Conservation (phyloP, 768 basidiomycete genomes). For the Suillus ampliporus region DNA sequence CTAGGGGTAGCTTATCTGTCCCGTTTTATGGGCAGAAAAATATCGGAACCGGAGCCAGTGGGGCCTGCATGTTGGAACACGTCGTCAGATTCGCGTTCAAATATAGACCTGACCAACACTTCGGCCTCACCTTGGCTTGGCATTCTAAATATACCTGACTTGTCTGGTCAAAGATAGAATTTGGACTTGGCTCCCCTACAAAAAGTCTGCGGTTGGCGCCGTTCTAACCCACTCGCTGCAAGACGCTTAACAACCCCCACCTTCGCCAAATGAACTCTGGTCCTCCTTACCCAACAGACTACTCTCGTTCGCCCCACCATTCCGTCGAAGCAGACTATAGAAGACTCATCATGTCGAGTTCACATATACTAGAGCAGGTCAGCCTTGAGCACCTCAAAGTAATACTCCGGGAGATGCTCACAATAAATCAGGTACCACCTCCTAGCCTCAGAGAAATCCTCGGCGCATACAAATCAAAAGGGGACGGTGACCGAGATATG, state of each 20-base stretch:
- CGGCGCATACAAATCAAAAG: conserved; percentile 80
- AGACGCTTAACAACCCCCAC: conserved; percentile 23
- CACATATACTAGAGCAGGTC: conserved; percentile 55
- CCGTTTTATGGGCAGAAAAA: neutral
- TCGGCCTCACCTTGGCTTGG: conserved; percentile 49
- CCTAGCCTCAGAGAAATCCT: conserved; percentile 87
- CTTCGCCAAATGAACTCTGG: conserved; percentile 32
- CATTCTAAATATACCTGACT: conserved; percentile 47
- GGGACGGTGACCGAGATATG: conserved; percentile 93
- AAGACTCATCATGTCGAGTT: conserved; percentile 48
- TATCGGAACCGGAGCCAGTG: neutral
- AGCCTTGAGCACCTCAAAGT: conserved; percentile 3
- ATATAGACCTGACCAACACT: conserved; percentile 24
- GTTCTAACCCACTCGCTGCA: conserved; percentile 23
- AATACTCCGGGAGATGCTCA: conserved; percentile 6
- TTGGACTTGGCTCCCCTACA: conserved; percentile 51
- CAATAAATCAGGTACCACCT: conserved; percentile 63
- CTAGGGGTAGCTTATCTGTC: neutral
- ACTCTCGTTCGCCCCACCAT: conserved; percentile 21
- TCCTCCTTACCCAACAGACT: conserved; percentile 27
- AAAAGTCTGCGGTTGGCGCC: conserved; percentile 35
- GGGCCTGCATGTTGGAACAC: conserved; percentile 4
- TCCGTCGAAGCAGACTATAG: conserved; percentile 24
- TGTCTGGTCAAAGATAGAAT: conserved; percentile 51
- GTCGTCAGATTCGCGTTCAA: conserved; percentile 21